Conservation (phyloP, 75 land plant genomes). For the Pseudotsuga menziesii region DNA sequence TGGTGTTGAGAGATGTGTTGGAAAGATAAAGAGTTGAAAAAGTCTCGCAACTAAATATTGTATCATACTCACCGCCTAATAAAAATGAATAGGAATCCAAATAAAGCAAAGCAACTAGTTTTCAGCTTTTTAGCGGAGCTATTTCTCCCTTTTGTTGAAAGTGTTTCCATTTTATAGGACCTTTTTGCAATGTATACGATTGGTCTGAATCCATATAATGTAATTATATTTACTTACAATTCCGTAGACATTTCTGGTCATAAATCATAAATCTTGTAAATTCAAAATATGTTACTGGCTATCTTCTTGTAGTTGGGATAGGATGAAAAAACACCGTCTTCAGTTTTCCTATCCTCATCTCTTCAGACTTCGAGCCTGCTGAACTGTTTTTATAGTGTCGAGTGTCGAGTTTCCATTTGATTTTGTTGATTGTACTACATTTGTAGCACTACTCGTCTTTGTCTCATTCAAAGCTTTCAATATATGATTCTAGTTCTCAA, state of each 20-base stretch:
- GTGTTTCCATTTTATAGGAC: not conserved
- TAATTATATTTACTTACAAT: not conserved
- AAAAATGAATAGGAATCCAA: not conserved
- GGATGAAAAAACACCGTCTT: too few species aligned
- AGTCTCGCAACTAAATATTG: not conserved
- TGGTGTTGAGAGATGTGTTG: constrained; percentile 19
- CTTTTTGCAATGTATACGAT: not conserved
- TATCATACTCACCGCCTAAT: not conserved
- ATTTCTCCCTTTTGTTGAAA: constrained; percentile 2
- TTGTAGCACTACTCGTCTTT: too few species aligned
- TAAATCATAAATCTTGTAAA: too few species aligned
- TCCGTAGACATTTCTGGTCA: not conserved
- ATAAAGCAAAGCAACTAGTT: not conserved
- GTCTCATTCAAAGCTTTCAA: too few species aligned
- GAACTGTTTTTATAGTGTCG: too few species aligned
- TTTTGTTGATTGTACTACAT: too few species aligned
- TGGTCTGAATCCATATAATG: not conserved
- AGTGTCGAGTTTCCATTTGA: too few species aligned
- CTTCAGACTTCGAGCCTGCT: too few species aligned
- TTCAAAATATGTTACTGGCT: too few species aligned
- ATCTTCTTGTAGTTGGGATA: too few species aligned
- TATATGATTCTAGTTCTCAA: too few species aligned
- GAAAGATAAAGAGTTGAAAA: not conserved
- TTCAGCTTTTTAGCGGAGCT: constrained; percentile 4
- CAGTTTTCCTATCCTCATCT: too few species aligned